These are phyloP conservation scores for Davidsoniella neocaledoniae DNA, from an alignment of 2,329 filamentous ascomycete species.

Conservation along the genomic window DNA sequence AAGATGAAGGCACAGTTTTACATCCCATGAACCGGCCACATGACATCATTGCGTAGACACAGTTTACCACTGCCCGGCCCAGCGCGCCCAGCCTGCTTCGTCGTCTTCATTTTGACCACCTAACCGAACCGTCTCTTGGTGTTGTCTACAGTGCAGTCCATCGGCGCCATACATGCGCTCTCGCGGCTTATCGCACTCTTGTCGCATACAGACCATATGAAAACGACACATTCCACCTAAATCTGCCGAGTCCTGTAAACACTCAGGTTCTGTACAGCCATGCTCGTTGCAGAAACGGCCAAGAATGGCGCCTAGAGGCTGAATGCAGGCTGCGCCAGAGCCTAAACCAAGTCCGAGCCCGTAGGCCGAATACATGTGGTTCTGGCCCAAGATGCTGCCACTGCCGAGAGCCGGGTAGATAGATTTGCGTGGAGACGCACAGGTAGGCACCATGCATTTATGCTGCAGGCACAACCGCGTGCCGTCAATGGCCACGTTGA, in stretches of 20 bases:
- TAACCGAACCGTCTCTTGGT: neutral
- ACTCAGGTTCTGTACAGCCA: neutral
- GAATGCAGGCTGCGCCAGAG: too few relatives aligned
- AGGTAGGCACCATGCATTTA: neutral
- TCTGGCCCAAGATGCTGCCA: too few relatives aligned
- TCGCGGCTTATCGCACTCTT: neutral
- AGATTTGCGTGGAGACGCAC: neutral
- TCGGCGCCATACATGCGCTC: neutral
- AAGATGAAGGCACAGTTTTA: neutral
- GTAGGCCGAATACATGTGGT: too few relatives aligned
- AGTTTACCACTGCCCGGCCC: conserved; percentile 3
- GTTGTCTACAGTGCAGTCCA: neutral
- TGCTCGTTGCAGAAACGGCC: neutral
- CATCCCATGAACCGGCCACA: neutral
- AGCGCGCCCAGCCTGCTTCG: neutral
- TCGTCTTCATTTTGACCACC: neutral
- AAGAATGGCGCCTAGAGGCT: neutral
- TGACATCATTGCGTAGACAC: neutral
- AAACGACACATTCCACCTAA: neutral
- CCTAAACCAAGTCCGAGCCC: too few relatives aligned
- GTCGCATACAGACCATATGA: neutral
- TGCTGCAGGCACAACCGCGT: neutral
- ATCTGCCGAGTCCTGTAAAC: neutral
- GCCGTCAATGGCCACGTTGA: neutral
- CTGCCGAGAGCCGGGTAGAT: neutral